These are phyloP conservation scores for Phaeosphaeriaceae sp. DNA, from an alignment of 2,329 filamentous ascomycete genomes.

Conservation along the genomic window DNA sequence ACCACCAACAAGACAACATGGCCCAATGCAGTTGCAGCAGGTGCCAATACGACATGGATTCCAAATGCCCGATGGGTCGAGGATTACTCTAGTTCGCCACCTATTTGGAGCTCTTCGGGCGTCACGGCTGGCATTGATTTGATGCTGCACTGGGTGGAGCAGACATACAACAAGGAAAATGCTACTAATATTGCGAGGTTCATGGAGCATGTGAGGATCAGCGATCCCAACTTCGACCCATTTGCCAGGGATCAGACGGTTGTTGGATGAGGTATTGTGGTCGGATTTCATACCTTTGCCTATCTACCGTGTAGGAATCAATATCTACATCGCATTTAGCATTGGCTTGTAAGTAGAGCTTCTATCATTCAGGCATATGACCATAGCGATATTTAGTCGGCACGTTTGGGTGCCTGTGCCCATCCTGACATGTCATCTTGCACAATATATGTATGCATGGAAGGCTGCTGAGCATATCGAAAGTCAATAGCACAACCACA, in stretches of 20 bases:
- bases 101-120: slow-evolving; percentile 68
- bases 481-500: not conserved
- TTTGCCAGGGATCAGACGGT: slow-evolving; percentile 53
- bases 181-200: slow-evolving; percentile 57
- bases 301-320: not conserved
- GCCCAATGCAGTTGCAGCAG: slow-evolving; percentile 51
- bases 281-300: too few species aligned
- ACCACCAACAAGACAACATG: slow-evolving; percentile 52
- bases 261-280: not conserved
- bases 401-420: too few species aligned
- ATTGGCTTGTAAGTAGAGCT: too few species aligned
- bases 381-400: too few species aligned
- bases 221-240: slow-evolving; percentile 59
- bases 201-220: slow-evolving; percentile 65
- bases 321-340: not conserved
- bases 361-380: too few species aligned
- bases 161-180: slow-evolving; percentile 60
- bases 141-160: slow-evolving; percentile 61
- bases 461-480: slow-evolving; percentile 6
- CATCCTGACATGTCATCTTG: not conserved
- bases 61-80: slow-evolving; percentile 66
- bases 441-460: not conserved
- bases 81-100: slow-evolving; percentile 59
- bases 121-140: slow-evolving; percentile 67
- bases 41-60: slow-evolving; percentile 64